A percentile compares a stretch with the other conserved stretches of the same genome.
phyloP scores from a whole-genome alignment of 306 rosid species.

The Cicer bijugum region DNA sequence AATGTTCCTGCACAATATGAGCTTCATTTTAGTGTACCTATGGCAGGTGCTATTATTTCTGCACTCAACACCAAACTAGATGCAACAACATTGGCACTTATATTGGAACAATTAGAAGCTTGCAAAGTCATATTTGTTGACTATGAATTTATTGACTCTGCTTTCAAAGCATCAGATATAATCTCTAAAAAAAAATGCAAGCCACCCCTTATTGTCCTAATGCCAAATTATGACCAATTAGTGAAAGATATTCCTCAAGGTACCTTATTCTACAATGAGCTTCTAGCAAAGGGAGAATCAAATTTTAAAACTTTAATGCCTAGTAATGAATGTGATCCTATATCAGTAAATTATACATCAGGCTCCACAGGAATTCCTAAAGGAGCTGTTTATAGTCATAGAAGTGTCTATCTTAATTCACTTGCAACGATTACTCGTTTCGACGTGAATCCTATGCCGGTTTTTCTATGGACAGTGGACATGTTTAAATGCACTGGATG shows the following conservation, averaged over 20 bases:
- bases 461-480: constrained; percentile 92
- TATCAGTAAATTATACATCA: constrained; percentile 82
- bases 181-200: constrained; percentile 48
- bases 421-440: constrained; percentile 56
- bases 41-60: constrained; percentile 80
- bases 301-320: constrained; percentile 51
- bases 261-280: constrained; percentile 48
- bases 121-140: constrained; percentile 69
- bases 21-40: constrained; percentile 80
- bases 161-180: constrained; percentile 48
- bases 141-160: constrained; percentile 55
- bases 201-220: constrained; percentile 64
- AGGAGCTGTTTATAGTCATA: constrained; percentile 80
- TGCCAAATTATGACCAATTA: constrained; percentile 44
- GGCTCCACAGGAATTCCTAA: constrained; percentile 86
- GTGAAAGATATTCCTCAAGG: constrained; percentile 46
- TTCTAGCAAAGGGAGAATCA: constrained; percentile 45
- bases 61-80: constrained; percentile 71
- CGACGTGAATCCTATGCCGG: constrained; percentile 49
- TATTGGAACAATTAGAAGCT: constrained; percentile 63
- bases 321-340: constrained; percentile 61
- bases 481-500: constrained; percentile 96
- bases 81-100: constrained; percentile 50
- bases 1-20: constrained; percentile 80
- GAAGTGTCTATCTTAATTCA: constrained; percentile 73